These are phyloP conservation scores for Diaporthe australafricana DNA, from an alignment of 2,329 filamentous ascomycete genomes.

Conservation along the genomic window DNA sequence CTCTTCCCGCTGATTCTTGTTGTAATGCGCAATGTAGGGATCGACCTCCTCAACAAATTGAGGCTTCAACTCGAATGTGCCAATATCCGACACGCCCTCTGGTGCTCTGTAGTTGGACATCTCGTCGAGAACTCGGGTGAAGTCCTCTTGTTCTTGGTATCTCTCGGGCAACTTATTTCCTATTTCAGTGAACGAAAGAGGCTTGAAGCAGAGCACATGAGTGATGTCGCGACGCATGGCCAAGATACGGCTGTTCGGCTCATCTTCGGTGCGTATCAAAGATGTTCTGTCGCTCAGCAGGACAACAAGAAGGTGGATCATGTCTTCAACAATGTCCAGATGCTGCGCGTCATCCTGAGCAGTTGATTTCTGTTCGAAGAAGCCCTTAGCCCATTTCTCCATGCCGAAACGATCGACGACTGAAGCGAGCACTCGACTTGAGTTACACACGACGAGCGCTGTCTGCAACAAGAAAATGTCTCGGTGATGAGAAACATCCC, in stretches of 20 bases:
- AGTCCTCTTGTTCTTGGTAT: conserved; percentile 88
- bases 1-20: conserved; percentile 96
- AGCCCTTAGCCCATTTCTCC: conserved; percentile 85
- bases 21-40: conserved; percentile 96
- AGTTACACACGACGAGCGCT: conserved; percentile 86
- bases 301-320: conserved; percentile 92
- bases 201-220: conserved; percentile 96
- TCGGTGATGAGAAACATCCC: conserved; percentile 93
- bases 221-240: conserved; percentile 90
- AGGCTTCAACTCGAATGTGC: conserved; percentile 91
- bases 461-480: conserved; percentile 96
- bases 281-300: conserved; percentile 89
- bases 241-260: conserved; percentile 72
- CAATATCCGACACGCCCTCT: conserved; percentile 91
- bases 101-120: conserved; percentile 92
- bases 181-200: conserved; percentile 93
- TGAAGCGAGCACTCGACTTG: conserved; percentile 85
- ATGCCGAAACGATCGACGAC: conserved; percentile 94
- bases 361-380: conserved; percentile 78
- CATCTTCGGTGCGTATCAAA: conserved; percentile 76
- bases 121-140: conserved; percentile 84
- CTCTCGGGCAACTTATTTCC: conserved; percentile 88
- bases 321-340: conserved; percentile 93
- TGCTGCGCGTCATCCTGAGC: conserved; percentile 89
- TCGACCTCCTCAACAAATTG: conserved; percentile 90